Evolutionary conservation across 768 basidiomycete species (phyloP).

Genomic region (Pseudohyphozyma bogoriensis): DNA sequence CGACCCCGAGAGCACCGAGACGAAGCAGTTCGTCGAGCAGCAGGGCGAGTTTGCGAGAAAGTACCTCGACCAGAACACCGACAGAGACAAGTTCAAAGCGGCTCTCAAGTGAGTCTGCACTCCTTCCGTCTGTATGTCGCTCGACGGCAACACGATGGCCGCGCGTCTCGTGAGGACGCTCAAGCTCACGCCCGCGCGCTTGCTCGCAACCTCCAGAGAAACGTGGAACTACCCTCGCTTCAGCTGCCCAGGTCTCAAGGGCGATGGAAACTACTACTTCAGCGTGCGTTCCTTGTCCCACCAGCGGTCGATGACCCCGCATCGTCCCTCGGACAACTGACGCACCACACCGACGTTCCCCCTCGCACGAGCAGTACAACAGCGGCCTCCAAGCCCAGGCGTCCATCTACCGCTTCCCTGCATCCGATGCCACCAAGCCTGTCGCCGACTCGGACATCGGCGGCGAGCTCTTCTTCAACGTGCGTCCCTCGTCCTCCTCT

Average conservation of each 20-base stretch:
- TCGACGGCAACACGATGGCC: no score
- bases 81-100: conserved; percentile 51
- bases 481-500: conserved; percentile 35
- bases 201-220: no score
- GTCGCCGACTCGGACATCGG: conserved; percentile 39
- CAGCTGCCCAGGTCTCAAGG: conserved; percentile 51
- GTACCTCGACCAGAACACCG: conserved; percentile 56
- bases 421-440: conserved; percentile 12
- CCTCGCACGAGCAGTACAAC: conserved; percentile 47
- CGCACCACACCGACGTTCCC: no score
- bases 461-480: conserved; percentile 71
- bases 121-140: no score
- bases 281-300: conserved; percentile 3
- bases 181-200: no score
- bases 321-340: conserved; percentile 41
- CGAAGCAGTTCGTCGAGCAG: conserved; percentile 42
- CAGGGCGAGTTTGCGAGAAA: conserved; percentile 30
- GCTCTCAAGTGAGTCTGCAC: no score
- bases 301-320: background rate
- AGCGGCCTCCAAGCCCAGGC: conserved; percentile 60
- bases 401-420: conserved; percentile 50
- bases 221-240: conserved; percentile 52
- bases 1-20: conserved; percentile 47
- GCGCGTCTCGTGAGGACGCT: no score
- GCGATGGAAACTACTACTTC: conserved; percentile 61